Percentiles rank a stretch among this genome's conserved stretches.
Evolutionary conservation across 129 eudicot species (phyloP).

Genomic region (Flaveria brownii): DNA sequence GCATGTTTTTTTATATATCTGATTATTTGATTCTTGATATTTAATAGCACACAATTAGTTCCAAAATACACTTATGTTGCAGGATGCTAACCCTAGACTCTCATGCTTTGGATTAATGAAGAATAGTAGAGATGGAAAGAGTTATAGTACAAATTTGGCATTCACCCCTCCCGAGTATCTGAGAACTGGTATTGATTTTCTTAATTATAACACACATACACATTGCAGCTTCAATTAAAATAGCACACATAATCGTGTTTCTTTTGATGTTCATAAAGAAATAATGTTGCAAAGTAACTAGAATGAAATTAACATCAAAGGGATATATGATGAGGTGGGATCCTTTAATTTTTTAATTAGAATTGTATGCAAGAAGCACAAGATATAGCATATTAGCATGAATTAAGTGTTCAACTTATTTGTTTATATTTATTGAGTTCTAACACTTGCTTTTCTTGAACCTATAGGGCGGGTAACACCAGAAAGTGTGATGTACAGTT

Average conservation of each 20-base stretch:
- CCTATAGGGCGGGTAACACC: slow-evolving; percentile 63
- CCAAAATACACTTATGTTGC: slow-evolving; percentile 10
- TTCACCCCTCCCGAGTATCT: slow-evolving; percentile 97
- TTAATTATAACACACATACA: not conserved
- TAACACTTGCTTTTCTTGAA: slow-evolving; percentile 24
- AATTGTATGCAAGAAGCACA: not conserved
- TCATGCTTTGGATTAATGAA: slow-evolving; percentile 96
- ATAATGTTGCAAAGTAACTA: not conserved
- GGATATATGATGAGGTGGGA: not conserved
- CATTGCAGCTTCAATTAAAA: not conserved
- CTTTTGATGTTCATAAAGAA: not conserved
- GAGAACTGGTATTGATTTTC: slow-evolving; percentile 58
- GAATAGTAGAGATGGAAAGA: slow-evolving; percentile 93
- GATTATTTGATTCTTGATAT: not conserved
- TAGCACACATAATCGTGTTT: not conserved
- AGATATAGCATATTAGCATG: slow-evolving; percentile 1
- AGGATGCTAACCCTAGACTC: slow-evolving; percentile 88
- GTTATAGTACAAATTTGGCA: slow-evolving; percentile 96
- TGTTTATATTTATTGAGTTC: not conserved
- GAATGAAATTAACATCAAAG: not conserved
- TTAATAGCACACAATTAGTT: not conserved
- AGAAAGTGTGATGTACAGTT: slow-evolving; percentile 69
- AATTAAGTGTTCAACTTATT: slow-evolving; percentile 5
- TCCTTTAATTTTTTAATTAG: not conserved
- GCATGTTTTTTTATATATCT: not conserved